Percentiles rank a stretch among this genome's conserved stretches.
phyloP scores from a whole-genome alignment of 352 stramenopile species.

The Pythium angustatum region DNA sequence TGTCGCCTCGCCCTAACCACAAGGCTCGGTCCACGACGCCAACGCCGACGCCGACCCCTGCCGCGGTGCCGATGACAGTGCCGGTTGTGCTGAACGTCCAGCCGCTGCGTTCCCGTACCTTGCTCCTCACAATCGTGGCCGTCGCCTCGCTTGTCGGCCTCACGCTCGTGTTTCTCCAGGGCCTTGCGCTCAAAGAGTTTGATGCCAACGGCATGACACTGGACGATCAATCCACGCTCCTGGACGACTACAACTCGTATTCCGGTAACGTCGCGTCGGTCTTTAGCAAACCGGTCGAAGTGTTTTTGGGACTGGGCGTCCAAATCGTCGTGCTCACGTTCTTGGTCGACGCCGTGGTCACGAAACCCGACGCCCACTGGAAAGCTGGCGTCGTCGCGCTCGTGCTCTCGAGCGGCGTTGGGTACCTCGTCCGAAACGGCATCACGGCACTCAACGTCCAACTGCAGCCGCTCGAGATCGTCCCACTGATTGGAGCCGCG shows the following conservation, averaged over 20 bases:
- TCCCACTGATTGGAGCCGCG: background rate
- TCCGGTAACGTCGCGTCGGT: slow-evolving; percentile 2
- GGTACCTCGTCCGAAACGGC: slow-evolving; percentile 13
- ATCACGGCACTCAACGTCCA: slow-evolving; percentile 23
- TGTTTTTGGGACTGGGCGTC: background rate
- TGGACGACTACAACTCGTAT: slow-evolving; percentile 21
- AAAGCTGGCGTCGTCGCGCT: background rate
- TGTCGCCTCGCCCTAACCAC: too few relatives aligned
- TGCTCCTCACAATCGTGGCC: slow-evolving; percentile 1
- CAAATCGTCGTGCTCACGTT: background rate
- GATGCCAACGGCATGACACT: background rate
- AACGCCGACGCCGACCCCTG: too few relatives aligned
- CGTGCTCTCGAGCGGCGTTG: background rate
- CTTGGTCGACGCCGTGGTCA: background rate
- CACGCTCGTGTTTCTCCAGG: background rate
- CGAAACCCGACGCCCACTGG: background rate
- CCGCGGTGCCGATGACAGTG: too few relatives aligned
- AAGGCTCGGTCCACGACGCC: too few relatives aligned
- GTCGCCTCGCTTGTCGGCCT: background rate
- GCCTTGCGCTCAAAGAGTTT: slow-evolving; percentile 20
- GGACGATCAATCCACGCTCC: slow-evolving; percentile 5
- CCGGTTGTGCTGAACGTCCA: too few relatives aligned
- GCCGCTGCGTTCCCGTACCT: too few relatives aligned
- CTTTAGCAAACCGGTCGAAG: slow-evolving; percentile 4
- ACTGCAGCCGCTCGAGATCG: background rate